Evolutionary conservation across 192 early-diverging fungal species (phyloP), one percentile per base, ranked within the genome.

Genomic region (Backusella tarrabulga): DNA sequence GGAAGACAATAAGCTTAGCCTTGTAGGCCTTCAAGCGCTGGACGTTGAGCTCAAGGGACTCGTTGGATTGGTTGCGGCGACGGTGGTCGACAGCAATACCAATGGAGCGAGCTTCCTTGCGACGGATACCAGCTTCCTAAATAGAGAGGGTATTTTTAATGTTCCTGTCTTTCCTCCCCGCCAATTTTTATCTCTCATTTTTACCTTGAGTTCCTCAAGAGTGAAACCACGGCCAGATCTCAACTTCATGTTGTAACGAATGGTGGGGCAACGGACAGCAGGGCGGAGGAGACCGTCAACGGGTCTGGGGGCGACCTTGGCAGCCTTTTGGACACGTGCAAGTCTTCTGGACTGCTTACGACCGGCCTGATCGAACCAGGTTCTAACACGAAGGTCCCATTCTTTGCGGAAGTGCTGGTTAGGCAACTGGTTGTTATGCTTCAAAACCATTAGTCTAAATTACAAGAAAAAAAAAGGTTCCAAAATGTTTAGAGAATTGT

Each of bases 181-280:
- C 6, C 8, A n/a, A 3, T 2, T 60, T 60, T 4, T 8, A 6
- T 54, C n/a, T 54, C 8, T 6, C 21, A 36, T 46, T 38, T 40
- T 70, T 85, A 94, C 94, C 95, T 98, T 97, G 78, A 99, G 92
- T 89, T 99, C 98, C 76, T 99, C 98, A 72, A 97, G 88, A 70
- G 97, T 97, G 91, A 99, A 99, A 71, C 98, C 98, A 85, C 96
- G 94, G 80, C 98, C 98, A 82, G 91, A 91, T 80, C 98, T 89
- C 77, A 98, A 88, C 93, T 98, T 98, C 86, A 87, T 92, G 94
- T 99, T 99, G 93, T 99, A 98, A 88, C 96, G 97, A 83, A 97
- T 75, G 67, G 98, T 99, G 54, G 94, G 97, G 87, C 95, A 95
- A 82, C 95, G 92, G 79, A 99, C 95, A 75, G 95, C 98, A 14